A percentile compares a stretch with the other conserved stretches of the same genome.
These are phyloP conservation scores for Brasilioporus rufonigricans DNA, from an alignment of 768 basidiomycete species.

Conservation along the genomic window DNA sequence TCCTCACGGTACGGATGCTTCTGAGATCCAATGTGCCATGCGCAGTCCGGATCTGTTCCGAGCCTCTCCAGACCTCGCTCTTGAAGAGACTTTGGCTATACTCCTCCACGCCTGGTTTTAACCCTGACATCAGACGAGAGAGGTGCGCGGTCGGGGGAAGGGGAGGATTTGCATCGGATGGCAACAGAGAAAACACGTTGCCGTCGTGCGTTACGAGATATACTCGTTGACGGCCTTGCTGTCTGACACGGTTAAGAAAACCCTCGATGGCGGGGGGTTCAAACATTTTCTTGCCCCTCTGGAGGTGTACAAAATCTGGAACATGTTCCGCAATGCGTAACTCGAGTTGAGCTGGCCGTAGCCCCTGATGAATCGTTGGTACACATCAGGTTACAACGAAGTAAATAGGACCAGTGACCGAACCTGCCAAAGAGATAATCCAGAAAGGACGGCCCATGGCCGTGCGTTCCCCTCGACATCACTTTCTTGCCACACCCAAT, in stretches of 20 bases:
- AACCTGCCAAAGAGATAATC: slow-evolving; percentile 72
- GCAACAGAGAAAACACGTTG: slow-evolving; percentile 59
- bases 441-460: slow-evolving; percentile 73
- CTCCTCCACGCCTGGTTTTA: slow-evolving; percentile 26
- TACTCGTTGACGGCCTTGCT: slow-evolving; percentile 53
- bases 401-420: slow-evolving; percentile 13
- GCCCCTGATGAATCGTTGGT: slow-evolving; percentile 28
- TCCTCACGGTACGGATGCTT: slow-evolving; percentile 58
- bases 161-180: slow-evolving; percentile 62
- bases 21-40: slow-evolving; percentile 74
- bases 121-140: slow-evolving; percentile 27
- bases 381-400: slow-evolving; percentile 12
- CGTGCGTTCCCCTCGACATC: slow-evolving; percentile 61
- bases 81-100: slow-evolving; percentile 40
- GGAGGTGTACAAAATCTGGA: slow-evolving; percentile 43
- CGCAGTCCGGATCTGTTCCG: slow-evolving; percentile 59
- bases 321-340: slow-evolving; percentile 73
- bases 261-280: slow-evolving; percentile 88
- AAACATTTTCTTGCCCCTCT: slow-evolving; percentile 44
- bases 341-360: slow-evolving; percentile 57
- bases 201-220: slow-evolving; percentile 77
- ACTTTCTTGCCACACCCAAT: slow-evolving; percentile 82
- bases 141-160: slow-evolving; percentile 56
- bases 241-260: slow-evolving; percentile 70
- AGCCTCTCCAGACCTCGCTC: slow-evolving; percentile 60